Conservation (phyloP, 768 basidiomycete species). For the Asterophora parasitica region DNA sequence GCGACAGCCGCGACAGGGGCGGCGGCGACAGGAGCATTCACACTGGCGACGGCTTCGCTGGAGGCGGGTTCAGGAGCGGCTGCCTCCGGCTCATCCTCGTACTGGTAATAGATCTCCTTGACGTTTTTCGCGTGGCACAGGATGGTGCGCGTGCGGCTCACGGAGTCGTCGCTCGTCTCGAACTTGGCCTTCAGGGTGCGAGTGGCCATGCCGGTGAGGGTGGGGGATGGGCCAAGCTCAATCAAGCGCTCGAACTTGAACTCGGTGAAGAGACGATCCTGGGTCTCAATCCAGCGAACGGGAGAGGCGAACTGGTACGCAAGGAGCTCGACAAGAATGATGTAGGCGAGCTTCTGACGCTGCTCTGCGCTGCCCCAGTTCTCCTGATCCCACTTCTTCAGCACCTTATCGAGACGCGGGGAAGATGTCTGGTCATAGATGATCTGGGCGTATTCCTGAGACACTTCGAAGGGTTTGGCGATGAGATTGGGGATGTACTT, state of each 20-base stretch:
- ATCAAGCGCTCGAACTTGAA: constrained; percentile 91
- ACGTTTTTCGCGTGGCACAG: constrained; percentile 92
- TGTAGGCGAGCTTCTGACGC: constrained; percentile 91
- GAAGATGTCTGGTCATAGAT: constrained; percentile 98
- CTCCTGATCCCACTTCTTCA: constrained; percentile 91
- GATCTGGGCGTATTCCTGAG: constrained; percentile 84
- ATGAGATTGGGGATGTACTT: constrained; percentile 98
- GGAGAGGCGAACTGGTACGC: constrained; percentile 99
- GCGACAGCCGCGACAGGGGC: constrained; percentile 38
- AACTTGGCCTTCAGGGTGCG: constrained; percentile 92
- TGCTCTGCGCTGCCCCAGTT: constrained; percentile 77
- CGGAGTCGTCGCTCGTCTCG: constrained; percentile 83
- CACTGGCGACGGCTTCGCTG: constrained; percentile 27
- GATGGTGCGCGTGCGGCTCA: constrained; percentile 72
- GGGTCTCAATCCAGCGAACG: constrained; percentile 99
- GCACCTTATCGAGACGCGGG: constrained; percentile 91
- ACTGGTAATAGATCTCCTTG: constrained; percentile 97
- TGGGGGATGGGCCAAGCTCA: constrained; percentile 95
- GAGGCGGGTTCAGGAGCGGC: constrained; percentile 34
- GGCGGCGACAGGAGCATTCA: constrained; percentile 35
- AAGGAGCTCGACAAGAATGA: constrained; percentile 92
- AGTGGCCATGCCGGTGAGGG: constrained; percentile 90
- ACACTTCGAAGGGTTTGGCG: constrained; percentile 79
- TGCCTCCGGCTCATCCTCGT: constrained; percentile 76
- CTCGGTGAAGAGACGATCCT: constrained; percentile 85